Conservation (phyloP, 495 filamentous ascomycete species). For the Penicillium paradoxum region DNA sequence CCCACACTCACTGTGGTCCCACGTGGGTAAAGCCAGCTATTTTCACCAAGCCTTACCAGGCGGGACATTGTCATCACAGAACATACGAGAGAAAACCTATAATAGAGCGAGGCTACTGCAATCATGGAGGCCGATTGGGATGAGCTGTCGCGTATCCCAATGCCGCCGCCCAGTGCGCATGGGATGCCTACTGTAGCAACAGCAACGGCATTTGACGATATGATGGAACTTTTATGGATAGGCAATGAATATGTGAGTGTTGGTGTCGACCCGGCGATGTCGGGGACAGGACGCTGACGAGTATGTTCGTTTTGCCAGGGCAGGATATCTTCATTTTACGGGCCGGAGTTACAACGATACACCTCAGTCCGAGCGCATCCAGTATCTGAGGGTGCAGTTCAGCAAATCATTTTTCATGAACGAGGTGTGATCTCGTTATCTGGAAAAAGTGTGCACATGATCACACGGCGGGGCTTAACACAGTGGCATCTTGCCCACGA, state of each 20-base stretch:
- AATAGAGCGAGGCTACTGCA: conserved; percentile 13
- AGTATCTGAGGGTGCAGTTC: conserved; percentile 61
- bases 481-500: conserved; percentile 79
- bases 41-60: conserved; percentile 7
- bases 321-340: conserved; percentile 78
- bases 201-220: conserved; percentile 78
- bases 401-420: conserved; percentile 80
- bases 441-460: conserved; percentile 76
- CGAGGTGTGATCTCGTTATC: conserved; percentile 79
- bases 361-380: conserved; percentile 72
- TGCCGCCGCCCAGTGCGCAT: conserved; percentile 61
- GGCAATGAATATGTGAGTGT: conserved; percentile 78
- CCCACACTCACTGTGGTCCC: conserved; percentile 29
- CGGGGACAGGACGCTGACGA: background rate
- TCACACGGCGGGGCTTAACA: conserved; percentile 69
- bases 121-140: conserved; percentile 48
- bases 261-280: background rate
- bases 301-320: conserved; percentile 49
- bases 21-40: conserved; percentile 25
- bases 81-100: background rate
- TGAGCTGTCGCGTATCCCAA: conserved; percentile 65
- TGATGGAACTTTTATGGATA: conserved; percentile 84
- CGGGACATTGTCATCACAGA: background rate
- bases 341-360: conserved; percentile 71
- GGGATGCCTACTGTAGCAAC: conserved; percentile 60